Evolutionary conservation across 148 eudicot species (phyloP).

Genomic region (Euryodendron excelsum): DNA sequence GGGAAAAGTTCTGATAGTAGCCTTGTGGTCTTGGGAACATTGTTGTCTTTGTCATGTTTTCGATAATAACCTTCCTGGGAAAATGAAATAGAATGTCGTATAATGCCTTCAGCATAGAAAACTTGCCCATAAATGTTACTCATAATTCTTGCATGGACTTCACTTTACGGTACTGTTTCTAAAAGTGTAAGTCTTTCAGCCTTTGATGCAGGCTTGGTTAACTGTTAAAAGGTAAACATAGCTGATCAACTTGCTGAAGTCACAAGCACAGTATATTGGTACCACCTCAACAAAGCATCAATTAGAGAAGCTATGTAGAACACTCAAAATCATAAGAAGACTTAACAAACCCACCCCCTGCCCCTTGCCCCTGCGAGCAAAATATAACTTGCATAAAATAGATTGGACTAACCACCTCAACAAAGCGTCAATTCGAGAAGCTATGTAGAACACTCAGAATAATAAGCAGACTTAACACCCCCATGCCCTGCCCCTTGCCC

Average conservation of each 20-base stretch:
- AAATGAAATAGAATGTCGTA: neutral
- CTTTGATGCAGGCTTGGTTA: too few relatives aligned
- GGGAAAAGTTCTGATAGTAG: constrained; percentile 70
- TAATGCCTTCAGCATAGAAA: constrained; percentile 11
- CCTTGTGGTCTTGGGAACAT: constrained; percentile 57
- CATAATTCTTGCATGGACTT: neutral
- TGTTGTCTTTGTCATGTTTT: constrained; percentile 64
- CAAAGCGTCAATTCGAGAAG: neutral
- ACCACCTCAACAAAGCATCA: too few relatives aligned
- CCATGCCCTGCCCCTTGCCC: too few relatives aligned
- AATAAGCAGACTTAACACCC: neutral
- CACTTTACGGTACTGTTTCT: neutral
- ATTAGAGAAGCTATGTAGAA: too few relatives aligned
- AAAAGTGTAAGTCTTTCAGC: neutral
- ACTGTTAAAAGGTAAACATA: too few relatives aligned
- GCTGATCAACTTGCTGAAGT: too few relatives aligned
- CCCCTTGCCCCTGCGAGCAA: too few relatives aligned
- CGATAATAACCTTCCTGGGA: constrained; percentile 77
- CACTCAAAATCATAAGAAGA: too few relatives aligned
- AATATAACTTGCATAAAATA: neutral
- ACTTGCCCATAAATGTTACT: neutral
- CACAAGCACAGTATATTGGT: too few relatives aligned
- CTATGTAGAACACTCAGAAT: neutral
- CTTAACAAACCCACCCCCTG: too few relatives aligned
- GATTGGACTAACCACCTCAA: neutral